These are phyloP conservation scores for Suhomyces coccinellae DNA, from an alignment of 1,139 yeast genomes.

Conservation along the genomic window DNA sequence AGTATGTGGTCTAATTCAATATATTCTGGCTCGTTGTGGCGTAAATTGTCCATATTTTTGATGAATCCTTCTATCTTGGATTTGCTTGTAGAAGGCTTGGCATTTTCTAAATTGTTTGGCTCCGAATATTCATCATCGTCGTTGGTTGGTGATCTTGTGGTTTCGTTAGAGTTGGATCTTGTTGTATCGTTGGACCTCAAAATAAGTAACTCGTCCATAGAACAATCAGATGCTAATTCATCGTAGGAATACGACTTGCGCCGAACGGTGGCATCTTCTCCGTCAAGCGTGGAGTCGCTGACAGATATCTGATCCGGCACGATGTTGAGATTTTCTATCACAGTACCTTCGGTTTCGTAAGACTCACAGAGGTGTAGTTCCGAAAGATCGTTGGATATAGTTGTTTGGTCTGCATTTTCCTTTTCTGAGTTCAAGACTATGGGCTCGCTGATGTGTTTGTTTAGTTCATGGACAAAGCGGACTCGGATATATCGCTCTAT, in stretches of 20 bases:
- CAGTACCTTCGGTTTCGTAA: slow-evolving; percentile 3
- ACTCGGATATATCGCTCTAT: slow-evolving; percentile 31
- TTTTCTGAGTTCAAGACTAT: slow-evolving; percentile 1
- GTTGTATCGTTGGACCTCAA: slow-evolving; percentile 26
- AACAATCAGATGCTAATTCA: slow-evolving; percentile 23
- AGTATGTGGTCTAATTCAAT: slow-evolving; percentile 16
- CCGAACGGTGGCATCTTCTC: slow-evolving; percentile 8
- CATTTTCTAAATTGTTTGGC: background rate
- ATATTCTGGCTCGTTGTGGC: slow-evolving; percentile 33
- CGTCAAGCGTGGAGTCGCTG: slow-evolving; percentile 11
- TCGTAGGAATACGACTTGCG: slow-evolving; percentile 17
- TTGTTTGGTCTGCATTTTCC: background rate
- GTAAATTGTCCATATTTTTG: slow-evolving; percentile 31
- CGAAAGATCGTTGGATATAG: background rate
- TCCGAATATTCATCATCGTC: slow-evolving; percentile 14
- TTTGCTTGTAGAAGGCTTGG: slow-evolving; percentile 1
- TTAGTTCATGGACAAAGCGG: slow-evolving; percentile 16
- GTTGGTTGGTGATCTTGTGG: slow-evolving; percentile 20
- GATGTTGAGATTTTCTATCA: slow-evolving; percentile 5
- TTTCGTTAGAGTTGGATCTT: slow-evolving; percentile 21
- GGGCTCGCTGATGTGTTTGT: slow-evolving; percentile 7
- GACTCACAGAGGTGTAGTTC: background rate
- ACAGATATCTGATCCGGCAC: slow-evolving; percentile 5
- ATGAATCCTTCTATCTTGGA: slow-evolving; percentile 21
- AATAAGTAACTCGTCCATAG: slow-evolving; percentile 25